phyloP scores from a whole-genome alignment of 306 rosid species.

The Phaseolus lunatus region DNA sequence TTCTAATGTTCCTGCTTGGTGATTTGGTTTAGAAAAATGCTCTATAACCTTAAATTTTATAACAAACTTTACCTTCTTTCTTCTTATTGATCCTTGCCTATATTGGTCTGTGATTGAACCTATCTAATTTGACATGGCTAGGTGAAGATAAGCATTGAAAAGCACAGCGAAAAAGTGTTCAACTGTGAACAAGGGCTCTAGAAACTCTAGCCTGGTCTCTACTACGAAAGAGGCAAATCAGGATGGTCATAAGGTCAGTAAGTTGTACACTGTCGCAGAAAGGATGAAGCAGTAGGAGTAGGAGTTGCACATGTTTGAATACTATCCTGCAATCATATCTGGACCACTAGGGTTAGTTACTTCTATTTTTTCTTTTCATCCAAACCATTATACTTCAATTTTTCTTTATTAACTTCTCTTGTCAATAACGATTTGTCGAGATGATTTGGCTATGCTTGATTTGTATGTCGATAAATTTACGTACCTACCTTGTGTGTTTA shows the following conservation, averaged over 20 bases:
- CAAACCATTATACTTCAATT: not conserved
- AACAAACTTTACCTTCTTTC: too few relatives aligned
- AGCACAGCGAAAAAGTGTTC: conserved; percentile 80
- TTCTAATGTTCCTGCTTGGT: not conserved
- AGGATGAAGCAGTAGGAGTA: not conserved
- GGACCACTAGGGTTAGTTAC: not conserved
- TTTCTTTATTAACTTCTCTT: conserved; percentile 11
- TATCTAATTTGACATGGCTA: conserved; percentile 34
- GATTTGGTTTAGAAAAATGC: too few relatives aligned
- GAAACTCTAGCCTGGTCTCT: conserved; percentile 46
- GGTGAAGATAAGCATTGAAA: conserved; percentile 82
- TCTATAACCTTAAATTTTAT: not conserved
- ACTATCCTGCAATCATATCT: not conserved
- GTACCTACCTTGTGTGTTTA: not conserved
- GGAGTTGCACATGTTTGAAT: not conserved
- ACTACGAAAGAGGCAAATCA: conserved; percentile 44
- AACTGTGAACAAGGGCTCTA: conserved; percentile 60
- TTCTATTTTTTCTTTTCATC: not conserved
- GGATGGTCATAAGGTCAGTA: conserved; percentile 57
- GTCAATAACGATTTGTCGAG: conserved; percentile 44
- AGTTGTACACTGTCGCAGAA: conserved; percentile 3
- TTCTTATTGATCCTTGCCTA: not conserved
- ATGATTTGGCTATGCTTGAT: conserved; percentile 54
- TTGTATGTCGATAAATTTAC: conserved; percentile 72
- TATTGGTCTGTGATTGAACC: conserved; percentile 15